These are phyloP conservation scores for Vitis riparia DNA, from an alignment of 164 flowering plant species.

Conservation along the genomic window DNA sequence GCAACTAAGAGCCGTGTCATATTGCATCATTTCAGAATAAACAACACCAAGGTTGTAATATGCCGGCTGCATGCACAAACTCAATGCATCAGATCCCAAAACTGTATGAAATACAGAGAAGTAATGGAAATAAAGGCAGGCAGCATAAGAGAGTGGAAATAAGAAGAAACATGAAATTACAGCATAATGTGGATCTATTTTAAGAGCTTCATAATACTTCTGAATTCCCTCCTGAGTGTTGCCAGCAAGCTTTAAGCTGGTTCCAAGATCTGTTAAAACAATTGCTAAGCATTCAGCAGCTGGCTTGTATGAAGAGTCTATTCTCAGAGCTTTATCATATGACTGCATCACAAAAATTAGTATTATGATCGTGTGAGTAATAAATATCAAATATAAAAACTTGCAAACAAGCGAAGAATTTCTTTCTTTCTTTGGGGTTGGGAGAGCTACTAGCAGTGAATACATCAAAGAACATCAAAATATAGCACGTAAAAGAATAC, in stretches of 20 bases:
- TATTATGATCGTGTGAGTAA: neutral
- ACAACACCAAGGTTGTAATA: constrained; percentile 98
- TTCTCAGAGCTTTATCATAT: constrained; percentile 83
- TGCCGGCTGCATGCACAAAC: constrained; percentile 79
- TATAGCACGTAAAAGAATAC: too few species aligned
- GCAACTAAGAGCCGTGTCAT: constrained; percentile 84
- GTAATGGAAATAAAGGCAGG: constrained; percentile 3
- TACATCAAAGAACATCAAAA: too few species aligned
- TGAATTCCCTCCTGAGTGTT: constrained; percentile 95
- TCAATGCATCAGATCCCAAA: constrained; percentile 9
- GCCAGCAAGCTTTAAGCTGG: constrained; percentile 97
- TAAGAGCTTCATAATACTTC: constrained; percentile 92
- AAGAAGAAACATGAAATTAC: constrained; percentile 44
- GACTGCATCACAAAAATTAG: constrained; percentile 54
- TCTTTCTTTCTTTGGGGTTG: neutral
- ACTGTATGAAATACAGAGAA: neutral
- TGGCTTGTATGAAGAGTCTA: constrained; percentile 80
- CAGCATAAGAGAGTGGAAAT: neutral
- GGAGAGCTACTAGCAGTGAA: too few species aligned
- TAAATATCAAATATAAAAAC: neutral
- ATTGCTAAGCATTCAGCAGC: constrained; percentile 97
- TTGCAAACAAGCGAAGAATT: neutral
- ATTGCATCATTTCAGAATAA: constrained; percentile 98
- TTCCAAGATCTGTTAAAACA: constrained; percentile 95
- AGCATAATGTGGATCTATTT: constrained; percentile 92